These are phyloP conservation scores for Fusarium tricinctum DNA, from an alignment of 2,329 filamentous ascomycete genomes.

Conservation along the genomic window DNA sequence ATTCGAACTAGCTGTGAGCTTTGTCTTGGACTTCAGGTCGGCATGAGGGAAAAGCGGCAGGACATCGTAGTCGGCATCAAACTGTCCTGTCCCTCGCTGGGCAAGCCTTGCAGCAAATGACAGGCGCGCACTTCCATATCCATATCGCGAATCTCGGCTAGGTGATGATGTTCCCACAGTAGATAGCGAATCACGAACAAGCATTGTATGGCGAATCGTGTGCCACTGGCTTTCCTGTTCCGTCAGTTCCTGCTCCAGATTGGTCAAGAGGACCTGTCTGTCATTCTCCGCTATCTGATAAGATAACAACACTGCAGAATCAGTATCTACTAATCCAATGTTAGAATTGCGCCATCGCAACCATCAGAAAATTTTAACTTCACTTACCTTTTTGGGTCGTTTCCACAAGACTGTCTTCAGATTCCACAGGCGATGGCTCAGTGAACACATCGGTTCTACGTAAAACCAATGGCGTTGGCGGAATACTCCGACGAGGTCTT, in stretches of 20 bases:
- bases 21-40: slow-evolving; percentile 29
- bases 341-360: slow-evolving; percentile 23
- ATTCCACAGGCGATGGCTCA: slow-evolving; percentile 67
- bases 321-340: slow-evolving; percentile 22
- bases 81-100: slow-evolving; percentile 30
- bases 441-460: slow-evolving; percentile 60
- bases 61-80: slow-evolving; percentile 36
- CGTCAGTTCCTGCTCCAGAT: slow-evolving; percentile 73
- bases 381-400: slow-evolving; percentile 40
- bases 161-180: slow-evolving; percentile 56
- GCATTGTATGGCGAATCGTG: slow-evolving; percentile 66
- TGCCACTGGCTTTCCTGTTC: slow-evolving; percentile 72
- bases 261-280: slow-evolving; percentile 66
- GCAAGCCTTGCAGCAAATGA: slow-evolving; percentile 23
- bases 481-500: slow-evolving; percentile 66
- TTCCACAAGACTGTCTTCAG: slow-evolving; percentile 63
- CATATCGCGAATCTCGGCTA: slow-evolving; percentile 42
- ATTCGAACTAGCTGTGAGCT: slow-evolving; percentile 24
- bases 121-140: slow-evolving; percentile 32
- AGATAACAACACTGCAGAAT: slow-evolving; percentile 17
- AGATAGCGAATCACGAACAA: slow-evolving; percentile 64
- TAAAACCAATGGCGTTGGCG: slow-evolving; percentile 69
- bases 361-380: slow-evolving; percentile 5
- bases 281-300: slow-evolving; percentile 53
- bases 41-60: slow-evolving; percentile 34